phyloP scores from a whole-genome alignment of 2,329 filamentous ascomycete species.

The Graphium sp. region DNA sequence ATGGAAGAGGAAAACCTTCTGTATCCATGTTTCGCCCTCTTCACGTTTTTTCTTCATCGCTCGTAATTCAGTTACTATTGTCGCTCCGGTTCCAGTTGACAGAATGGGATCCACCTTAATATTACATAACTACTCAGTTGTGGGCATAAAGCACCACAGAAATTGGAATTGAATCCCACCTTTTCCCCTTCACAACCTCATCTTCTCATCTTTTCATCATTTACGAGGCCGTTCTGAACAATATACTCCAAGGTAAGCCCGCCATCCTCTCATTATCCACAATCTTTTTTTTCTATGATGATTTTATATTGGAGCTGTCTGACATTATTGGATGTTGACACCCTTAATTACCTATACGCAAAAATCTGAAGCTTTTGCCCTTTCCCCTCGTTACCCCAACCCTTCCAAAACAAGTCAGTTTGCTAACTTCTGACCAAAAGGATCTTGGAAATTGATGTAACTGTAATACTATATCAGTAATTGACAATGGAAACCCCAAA shows the following conservation, averaged over 20 bases:
- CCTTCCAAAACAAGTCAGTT: slow-evolving; percentile 6
- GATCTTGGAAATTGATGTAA: slow-evolving; percentile 6
- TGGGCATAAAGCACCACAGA: no score
- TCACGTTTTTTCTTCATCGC: no score
- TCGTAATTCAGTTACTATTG: no score
- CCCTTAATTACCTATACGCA: slow-evolving; percentile 39
- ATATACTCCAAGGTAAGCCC: slow-evolving; percentile 11
- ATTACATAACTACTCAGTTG: no score
- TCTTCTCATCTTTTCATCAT: slow-evolving; percentile 10
- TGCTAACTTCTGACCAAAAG: slow-evolving; percentile 3
- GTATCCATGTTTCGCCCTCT: no score
- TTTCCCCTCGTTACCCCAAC: not conserved
- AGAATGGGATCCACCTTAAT: no score
- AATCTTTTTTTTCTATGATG: slow-evolving; percentile 23
- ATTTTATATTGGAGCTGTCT: slow-evolving; percentile 65
- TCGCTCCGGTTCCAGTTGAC: no score
- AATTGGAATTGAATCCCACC: no score
- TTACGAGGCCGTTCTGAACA: no score
- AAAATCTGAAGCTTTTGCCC: slow-evolving; percentile 18
- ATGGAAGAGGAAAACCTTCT: no score
- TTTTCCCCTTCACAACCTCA: slow-evolving; percentile 6
- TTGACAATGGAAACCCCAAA: slow-evolving; percentile 11
- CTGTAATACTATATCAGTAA: not conserved
- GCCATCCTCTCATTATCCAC: slow-evolving; percentile 6
- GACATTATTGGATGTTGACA: slow-evolving; percentile 42